These are phyloP conservation scores for Exserohilum rostratum DNA, from an alignment of 2,329 filamentous ascomycete genomes.

Conservation along the genomic window DNA sequence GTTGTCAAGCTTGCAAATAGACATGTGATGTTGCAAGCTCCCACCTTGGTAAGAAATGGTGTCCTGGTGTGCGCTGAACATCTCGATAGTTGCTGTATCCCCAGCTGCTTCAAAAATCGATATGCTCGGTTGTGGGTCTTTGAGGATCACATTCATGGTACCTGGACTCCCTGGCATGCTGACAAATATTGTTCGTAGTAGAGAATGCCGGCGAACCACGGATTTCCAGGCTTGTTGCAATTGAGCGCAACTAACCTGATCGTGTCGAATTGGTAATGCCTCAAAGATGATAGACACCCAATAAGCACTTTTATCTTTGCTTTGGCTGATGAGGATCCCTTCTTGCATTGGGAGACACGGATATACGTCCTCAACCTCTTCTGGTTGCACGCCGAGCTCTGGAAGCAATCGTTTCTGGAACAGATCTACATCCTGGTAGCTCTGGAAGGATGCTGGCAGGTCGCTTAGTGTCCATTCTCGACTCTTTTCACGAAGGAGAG, in stretches of 20 bases:
- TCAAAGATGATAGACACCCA: neutral
- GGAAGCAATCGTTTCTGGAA: constrained; percentile 7
- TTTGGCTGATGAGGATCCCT: constrained; percentile 44
- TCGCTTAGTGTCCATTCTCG: constrained; percentile 22
- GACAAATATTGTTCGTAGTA: neutral
- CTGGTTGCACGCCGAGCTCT: constrained; percentile 5
- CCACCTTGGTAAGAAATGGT: neutral
- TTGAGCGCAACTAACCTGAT: neutral
- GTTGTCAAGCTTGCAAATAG: constrained; percentile 10
- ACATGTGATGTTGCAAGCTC: constrained; percentile 18
- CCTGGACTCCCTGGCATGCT: neutral
- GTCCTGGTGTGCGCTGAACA: constrained; percentile 1
- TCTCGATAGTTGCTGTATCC: neutral
- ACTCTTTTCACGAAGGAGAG: constrained; percentile 1
- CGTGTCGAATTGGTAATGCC: too few relatives aligned
- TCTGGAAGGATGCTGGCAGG: constrained; percentile 20
- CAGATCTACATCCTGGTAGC: constrained; percentile 19
- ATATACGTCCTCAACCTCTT: constrained; percentile 56
- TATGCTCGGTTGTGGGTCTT: neutral
- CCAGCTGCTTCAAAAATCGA: neutral
- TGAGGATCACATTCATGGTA: neutral
- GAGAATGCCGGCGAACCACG: neutral
- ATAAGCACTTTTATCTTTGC: constrained; percentile 8
- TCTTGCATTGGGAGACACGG: constrained; percentile 63
- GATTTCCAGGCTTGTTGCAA: too few relatives aligned